Conservation (phyloP, 129 eudicot species). For the Artemisia tridentata region DNA sequence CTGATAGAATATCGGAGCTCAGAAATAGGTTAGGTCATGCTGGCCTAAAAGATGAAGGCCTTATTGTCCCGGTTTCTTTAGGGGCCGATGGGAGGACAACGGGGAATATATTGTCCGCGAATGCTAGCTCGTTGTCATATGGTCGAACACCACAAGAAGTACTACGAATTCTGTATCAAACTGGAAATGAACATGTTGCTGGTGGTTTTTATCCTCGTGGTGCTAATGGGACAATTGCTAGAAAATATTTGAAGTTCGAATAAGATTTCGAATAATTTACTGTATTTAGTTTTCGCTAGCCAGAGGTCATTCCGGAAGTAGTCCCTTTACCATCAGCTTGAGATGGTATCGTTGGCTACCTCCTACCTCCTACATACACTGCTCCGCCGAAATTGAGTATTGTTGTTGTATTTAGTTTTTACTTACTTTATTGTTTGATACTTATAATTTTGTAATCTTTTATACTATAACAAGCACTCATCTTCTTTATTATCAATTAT, state of each 20-base stretch:
- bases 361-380: no score
- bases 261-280: background rate
- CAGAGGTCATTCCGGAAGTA: no score
- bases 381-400: no score
- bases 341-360: no score
- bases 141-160: slow-evolving; percentile 60
- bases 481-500: no score
- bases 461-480: no score
- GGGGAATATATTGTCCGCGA: slow-evolving; percentile 58
- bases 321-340: no score
- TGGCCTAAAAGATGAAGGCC: slow-evolving; percentile 74
- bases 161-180: slow-evolving; percentile 40
- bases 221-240: slow-evolving; percentile 38
- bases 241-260: slow-evolving; percentile 16
- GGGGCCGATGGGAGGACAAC: slow-evolving; percentile 47
- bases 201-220: slow-evolving; percentile 68
- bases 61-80: slow-evolving; percentile 20
- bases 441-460: no score
- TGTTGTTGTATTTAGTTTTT: no score
- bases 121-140: slow-evolving; percentile 40
- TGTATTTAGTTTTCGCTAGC: no score
- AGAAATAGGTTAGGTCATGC: slow-evolving; percentile 60
- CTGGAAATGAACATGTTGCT: slow-evolving; percentile 44
- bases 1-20: slow-evolving; percentile 55
- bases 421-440: no score